Percentiles rank a stretch among this genome's conserved stretches.
Evolutionary conservation across 2,329 filamentous ascomycete species (phyloP).

Genomic region (Alternaria gansuensis): DNA sequence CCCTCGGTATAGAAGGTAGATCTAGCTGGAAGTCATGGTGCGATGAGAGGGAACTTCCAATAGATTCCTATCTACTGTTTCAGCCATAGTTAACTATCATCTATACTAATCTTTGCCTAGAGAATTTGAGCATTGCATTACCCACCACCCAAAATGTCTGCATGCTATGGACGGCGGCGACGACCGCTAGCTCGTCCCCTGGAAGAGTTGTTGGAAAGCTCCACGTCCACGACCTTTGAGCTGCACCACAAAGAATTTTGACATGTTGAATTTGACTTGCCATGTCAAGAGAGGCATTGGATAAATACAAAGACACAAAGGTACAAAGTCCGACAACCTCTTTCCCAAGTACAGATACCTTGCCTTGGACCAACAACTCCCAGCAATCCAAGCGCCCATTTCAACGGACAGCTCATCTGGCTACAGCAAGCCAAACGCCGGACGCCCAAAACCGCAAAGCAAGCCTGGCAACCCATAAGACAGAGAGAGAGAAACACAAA

Average conservation of each 20-base stretch:
- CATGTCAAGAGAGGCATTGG: neutral
- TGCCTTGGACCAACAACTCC: neutral
- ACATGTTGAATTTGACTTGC: neutral
- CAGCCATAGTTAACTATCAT: too few relatives aligned
- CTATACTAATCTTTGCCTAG: too few relatives aligned
- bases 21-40: too few relatives aligned
- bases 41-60: too few relatives aligned
- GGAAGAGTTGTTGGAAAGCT: too few relatives aligned
- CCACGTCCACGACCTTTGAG: too few relatives aligned
- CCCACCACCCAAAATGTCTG: too few relatives aligned
- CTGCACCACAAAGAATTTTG: neutral
- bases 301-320: neutral
- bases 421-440: slow-evolving; percentile 14
- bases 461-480: neutral
- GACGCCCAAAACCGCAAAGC: slow-evolving; percentile 10
- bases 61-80: too few relatives aligned
- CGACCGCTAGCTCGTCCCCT: too few relatives aligned
- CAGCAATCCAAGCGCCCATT: slow-evolving; percentile 7
- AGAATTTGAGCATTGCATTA: too few relatives aligned
- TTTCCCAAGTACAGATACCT: neutral
- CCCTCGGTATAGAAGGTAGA: too few relatives aligned
- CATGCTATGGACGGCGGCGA: too few relatives aligned
- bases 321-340: neutral
- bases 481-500: neutral
- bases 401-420: slow-evolving; percentile 6